phyloP scores from a whole-genome alignment of 2,329 filamentous ascomycete genomes.

The Aspergillus cejpii region DNA sequence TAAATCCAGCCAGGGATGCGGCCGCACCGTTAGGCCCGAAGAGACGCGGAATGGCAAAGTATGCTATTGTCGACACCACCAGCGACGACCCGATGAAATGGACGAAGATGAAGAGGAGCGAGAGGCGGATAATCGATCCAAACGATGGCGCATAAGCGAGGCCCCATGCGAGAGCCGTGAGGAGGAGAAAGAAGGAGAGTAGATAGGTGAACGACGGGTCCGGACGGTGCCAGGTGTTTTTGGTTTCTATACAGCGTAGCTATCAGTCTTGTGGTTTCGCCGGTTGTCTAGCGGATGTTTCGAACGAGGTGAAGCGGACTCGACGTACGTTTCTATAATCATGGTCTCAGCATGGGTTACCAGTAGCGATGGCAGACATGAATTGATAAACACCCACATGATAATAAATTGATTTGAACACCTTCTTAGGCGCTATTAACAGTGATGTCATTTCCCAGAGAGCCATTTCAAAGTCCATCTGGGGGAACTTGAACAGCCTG shows the following conservation, averaged over 20 bases:
- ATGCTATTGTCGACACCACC: conserved; percentile 55
- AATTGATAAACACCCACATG: conserved; percentile 45
- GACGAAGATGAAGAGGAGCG: conserved; percentile 46
- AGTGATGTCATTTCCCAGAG: conserved; percentile 66
- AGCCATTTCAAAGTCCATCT: conserved; percentile 69
- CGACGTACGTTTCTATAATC: conserved; percentile 36
- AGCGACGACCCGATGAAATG: conserved; percentile 59
- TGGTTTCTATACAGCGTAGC: conserved; percentile 48
- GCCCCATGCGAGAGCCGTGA: conserved; percentile 53
- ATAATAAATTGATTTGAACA: conserved; percentile 65
- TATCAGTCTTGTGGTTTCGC: not conserved
- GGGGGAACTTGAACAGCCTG: conserved; percentile 62
- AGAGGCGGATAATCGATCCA: conserved; percentile 43
- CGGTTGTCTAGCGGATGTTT: not conserved
- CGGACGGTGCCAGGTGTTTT: conserved; percentile 63
- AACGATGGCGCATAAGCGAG: conserved; percentile 48
- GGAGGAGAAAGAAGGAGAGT: conserved; percentile 58
- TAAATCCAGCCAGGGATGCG: conserved; percentile 41
- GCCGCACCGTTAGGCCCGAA: conserved; percentile 50
- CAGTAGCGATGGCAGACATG: not conserved
- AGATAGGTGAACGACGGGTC: conserved; percentile 66
- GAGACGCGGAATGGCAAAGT: conserved; percentile 56
- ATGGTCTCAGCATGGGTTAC: not conserved
- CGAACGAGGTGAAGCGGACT: not conserved
- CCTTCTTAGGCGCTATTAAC: conserved; percentile 62